phyloP scores from a whole-genome alignment of 2,329 filamentous ascomycete species.

The Rhynchosporium secalis region DNA sequence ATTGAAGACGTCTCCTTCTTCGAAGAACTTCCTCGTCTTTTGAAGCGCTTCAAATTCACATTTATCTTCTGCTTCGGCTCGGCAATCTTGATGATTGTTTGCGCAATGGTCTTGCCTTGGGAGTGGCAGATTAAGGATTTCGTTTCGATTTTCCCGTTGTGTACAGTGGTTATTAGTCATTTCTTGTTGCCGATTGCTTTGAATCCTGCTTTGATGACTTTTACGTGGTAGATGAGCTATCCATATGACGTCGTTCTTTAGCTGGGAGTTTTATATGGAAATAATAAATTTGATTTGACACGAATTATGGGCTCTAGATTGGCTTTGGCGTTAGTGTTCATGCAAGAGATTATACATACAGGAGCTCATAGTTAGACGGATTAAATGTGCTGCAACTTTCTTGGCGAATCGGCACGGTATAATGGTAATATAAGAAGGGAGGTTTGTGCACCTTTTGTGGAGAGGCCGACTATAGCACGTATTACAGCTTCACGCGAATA shows the following conservation, averaged over 20 bases:
- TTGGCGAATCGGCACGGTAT: background rate
- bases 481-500: too few relatives aligned
- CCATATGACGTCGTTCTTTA: background rate
- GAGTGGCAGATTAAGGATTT: conserved; percentile 44
- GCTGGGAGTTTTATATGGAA: background rate
- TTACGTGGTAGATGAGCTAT: conserved; percentile 50
- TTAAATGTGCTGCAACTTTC: too few relatives aligned
- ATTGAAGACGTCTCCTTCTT: conserved; percentile 42
- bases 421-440: too few relatives aligned
- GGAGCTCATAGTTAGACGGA: background rate
- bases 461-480: too few relatives aligned
- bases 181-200: conserved; percentile 59
- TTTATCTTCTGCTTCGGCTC: conserved; percentile 51
- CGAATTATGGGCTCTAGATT: background rate
- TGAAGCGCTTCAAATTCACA: conserved; percentile 57
- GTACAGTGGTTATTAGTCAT: conserved; percentile 52
- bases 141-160: conserved; percentile 60
- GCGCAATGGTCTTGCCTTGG: conserved; percentile 40
- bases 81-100: conserved; percentile 50
- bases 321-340: background rate
- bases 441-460: too few relatives aligned
- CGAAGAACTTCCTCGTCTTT: conserved; percentile 45
- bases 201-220: conserved; percentile 65
- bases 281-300: background rate
- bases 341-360: background rate